A percentile compares a stretch with the other conserved stretches of the same genome.
Evolutionary conservation across 305 asterid genomes (phyloP).

Genomic region (Withania somnifera): DNA sequence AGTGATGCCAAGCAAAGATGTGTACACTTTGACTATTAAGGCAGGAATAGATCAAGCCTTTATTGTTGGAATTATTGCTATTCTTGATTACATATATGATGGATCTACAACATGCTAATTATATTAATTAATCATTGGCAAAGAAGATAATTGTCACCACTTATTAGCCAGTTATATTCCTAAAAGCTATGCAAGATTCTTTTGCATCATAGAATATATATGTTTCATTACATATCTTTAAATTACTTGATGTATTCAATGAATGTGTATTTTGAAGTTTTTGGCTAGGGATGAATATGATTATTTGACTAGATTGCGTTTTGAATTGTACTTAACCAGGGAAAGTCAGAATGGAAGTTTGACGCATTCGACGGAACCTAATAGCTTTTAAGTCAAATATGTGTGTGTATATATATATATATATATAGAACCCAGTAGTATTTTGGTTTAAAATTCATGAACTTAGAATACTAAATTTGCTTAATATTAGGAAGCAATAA

Average conservation of each 20-base stretch:
- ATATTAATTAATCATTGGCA: not conserved
- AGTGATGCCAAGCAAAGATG: slow-evolving; percentile 43
- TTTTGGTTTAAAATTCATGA: no score
- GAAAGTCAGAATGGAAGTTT: no score
- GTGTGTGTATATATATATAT: no score
- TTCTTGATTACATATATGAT: slow-evolving; percentile 78
- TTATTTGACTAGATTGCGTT: no score
- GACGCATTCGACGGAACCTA: no score
- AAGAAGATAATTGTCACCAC: not conserved
- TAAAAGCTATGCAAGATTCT: not conserved
- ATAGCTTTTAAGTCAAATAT: no score
- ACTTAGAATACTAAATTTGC: no score
- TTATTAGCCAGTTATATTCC: not conserved
- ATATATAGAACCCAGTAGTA: no score
- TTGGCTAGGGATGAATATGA: not conserved
- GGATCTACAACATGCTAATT: no score
- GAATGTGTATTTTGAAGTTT: not conserved
- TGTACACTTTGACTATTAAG: slow-evolving; percentile 56
- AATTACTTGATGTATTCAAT: not conserved
- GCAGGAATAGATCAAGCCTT: slow-evolving; percentile 81
- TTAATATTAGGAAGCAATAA: no score
- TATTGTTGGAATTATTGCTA: slow-evolving; percentile 67
- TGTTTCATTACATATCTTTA: not conserved
- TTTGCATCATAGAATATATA: not conserved
- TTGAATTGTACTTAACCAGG: no score